A percentile compares a stretch with the other conserved stretches of the same genome.
Conservation (phyloP, 1,284 basidiomycete species). For the Xanthoconium separans region DNA sequence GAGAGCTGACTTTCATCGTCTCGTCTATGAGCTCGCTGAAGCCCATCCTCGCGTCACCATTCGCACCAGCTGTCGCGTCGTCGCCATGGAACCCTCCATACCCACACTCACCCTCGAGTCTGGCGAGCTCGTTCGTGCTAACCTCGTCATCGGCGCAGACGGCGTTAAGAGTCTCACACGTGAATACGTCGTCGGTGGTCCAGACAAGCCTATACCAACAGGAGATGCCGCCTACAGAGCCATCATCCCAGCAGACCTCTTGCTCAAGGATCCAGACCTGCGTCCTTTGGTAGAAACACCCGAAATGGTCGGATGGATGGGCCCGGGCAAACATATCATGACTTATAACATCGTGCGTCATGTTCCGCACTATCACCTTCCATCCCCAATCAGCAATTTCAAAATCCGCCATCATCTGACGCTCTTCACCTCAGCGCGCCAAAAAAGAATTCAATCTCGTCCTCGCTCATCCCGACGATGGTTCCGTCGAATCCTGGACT, state of each 20-base stretch:
- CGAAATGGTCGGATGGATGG: constrained; percentile 43
- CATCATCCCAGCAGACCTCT: constrained; percentile 31
- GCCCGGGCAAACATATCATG: constrained; percentile 39
- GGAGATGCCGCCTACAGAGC: constrained; percentile 43
- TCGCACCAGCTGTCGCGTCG: constrained; percentile 41
- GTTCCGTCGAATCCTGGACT: constrained; percentile 42
- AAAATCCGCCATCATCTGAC: background rate
- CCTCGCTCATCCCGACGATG: constrained; percentile 42
- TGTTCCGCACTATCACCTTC: background rate
- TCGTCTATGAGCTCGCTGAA: constrained; percentile 43
- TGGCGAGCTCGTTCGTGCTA: constrained; percentile 43
- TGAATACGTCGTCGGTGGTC: constrained; percentile 41
- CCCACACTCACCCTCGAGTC: constrained; percentile 40
- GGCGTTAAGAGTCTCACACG: constrained; percentile 50
- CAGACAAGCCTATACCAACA: constrained; percentile 37
- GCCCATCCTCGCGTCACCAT: constrained; percentile 43
- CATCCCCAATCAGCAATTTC: background rate
- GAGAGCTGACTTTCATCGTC: constrained; percentile 51
- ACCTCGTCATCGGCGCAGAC: constrained; percentile 55
- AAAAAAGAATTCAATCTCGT: constrained; percentile 52
- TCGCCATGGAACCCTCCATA: constrained; percentile 39
- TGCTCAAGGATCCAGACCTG: constrained; percentile 37
- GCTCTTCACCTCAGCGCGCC: constrained; percentile 30
- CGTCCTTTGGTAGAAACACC: constrained; percentile 34
- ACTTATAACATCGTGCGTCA: constrained; percentile 34